phyloP scores from a whole-genome alignment of 176 grass and related monocot genomes.

The Cocos nucifera region DNA sequence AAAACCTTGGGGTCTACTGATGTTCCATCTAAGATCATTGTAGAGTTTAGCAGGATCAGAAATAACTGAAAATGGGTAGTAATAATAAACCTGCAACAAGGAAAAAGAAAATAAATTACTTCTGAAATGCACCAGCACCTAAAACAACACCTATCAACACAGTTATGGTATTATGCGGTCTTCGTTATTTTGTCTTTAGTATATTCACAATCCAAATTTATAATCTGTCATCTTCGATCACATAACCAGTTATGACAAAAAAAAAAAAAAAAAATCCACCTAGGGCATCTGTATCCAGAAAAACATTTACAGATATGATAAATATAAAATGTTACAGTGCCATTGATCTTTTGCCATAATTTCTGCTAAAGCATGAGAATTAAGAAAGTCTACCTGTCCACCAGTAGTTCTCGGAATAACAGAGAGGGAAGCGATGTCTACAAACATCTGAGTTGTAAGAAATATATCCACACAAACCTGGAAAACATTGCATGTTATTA shows the following conservation, averaged over 20 bases:
- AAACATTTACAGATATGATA: too few relatives aligned
- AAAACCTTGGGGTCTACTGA: conserved; percentile 84
- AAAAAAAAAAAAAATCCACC: too few relatives aligned
- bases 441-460: conserved; percentile 60
- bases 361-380: background rate
- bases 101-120: conserved; percentile 15
- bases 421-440: conserved; percentile 78
- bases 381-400: conserved; percentile 51
- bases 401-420: conserved; percentile 68
- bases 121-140: too few relatives aligned
- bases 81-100: conserved; percentile 70
- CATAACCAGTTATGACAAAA: too few relatives aligned
- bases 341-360: background rate
- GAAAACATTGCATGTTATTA: background rate
- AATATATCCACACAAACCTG: conserved; percentile 86
- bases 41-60: conserved; percentile 84
- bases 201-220: too few relatives aligned
- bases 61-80: conserved; percentile 81
- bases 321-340: too few relatives aligned
- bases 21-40: conserved; percentile 95
- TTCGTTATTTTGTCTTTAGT: too few relatives aligned
- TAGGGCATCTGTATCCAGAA: too few relatives aligned
- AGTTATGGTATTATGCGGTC: too few relatives aligned
- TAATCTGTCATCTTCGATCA: too few relatives aligned
- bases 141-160: too few relatives aligned